phyloP scores from a whole-genome alignment of 2,329 filamentous ascomycete genomes.

The Colletotrichum zoysiae region DNA sequence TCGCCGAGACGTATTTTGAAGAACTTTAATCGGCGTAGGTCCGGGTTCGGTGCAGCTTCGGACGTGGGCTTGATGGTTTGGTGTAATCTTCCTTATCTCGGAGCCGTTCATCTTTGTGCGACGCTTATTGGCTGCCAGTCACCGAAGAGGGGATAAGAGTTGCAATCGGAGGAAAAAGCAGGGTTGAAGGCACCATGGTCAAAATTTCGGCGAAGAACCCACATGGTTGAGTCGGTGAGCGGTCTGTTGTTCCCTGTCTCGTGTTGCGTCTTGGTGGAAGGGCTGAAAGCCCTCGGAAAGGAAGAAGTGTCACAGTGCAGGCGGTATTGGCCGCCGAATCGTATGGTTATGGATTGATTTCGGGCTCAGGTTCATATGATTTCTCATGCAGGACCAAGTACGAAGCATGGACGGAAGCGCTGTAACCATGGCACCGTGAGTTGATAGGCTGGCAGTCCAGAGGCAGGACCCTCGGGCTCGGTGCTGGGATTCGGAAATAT shows the following conservation, averaged over 20 bases:
- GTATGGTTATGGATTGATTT: slow-evolving; percentile 37
- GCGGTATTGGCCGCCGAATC: slow-evolving; percentile 22
- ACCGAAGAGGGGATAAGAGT: slow-evolving; percentile 19
- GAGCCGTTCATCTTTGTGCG: slow-evolving; percentile 17
- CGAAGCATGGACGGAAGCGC: slow-evolving; percentile 15
- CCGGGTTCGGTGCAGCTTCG: slow-evolving; percentile 34
- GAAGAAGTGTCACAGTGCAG: slow-evolving; percentile 23
- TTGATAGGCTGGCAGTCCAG: slow-evolving; percentile 23
- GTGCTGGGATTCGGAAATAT: slow-evolving; percentile 11
- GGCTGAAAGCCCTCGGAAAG: slow-evolving; percentile 22
- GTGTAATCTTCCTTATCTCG: slow-evolving; percentile 34
- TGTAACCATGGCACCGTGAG: slow-evolving; percentile 26
- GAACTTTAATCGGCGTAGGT: slow-evolving; percentile 16
- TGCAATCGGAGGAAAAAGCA: slow-evolving; percentile 29
- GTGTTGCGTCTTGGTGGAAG: slow-evolving; percentile 2
- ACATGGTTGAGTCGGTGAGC: slow-evolving; percentile 31
- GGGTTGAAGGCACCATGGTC: slow-evolving; percentile 38
- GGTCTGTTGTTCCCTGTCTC: slow-evolving; percentile 15
- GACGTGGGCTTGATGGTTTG: slow-evolving; percentile 29
- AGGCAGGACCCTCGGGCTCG: neutral
- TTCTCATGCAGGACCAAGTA: slow-evolving; percentile 15
- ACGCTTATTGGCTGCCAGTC: slow-evolving; percentile 32
- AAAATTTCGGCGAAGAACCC: slow-evolving; percentile 37
- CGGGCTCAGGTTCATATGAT: slow-evolving; percentile 12
- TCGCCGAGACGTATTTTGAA: slow-evolving; percentile 20